Conservation (phyloP, 345 rosid genomes). For the Citrus glauca region DNA sequence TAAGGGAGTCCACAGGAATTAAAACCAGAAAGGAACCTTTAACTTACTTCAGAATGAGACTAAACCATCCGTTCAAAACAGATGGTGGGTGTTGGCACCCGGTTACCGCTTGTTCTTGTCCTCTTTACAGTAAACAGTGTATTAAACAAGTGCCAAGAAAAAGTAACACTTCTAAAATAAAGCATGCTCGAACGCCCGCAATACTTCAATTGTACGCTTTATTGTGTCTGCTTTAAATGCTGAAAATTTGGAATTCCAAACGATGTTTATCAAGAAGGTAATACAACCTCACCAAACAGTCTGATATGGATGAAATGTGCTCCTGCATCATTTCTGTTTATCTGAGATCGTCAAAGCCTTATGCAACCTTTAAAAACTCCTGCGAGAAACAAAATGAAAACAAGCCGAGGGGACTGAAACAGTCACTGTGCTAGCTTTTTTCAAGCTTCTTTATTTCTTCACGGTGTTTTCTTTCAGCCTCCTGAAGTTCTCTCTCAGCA, state of each 20-base stretch:
- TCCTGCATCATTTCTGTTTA: slow-evolving; percentile 1
- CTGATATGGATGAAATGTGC: not conserved
- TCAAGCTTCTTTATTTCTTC: slow-evolving; percentile 71
- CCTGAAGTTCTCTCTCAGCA: slow-evolving; percentile 63
- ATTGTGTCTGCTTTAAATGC: not conserved
- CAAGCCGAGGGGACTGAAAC: not conserved
- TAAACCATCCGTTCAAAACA: not conserved
- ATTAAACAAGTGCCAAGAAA: not conserved
- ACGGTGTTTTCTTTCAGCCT: slow-evolving; percentile 66
- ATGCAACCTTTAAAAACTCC: slow-evolving; percentile 10
- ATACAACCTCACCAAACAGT: slow-evolving; percentile 10
- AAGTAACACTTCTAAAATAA: not conserved
- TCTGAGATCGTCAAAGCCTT: slow-evolving; percentile 12
- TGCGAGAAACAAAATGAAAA: not conserved
- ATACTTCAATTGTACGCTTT: not conserved
- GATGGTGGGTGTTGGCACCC: not conserved
- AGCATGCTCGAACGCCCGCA: not conserved
- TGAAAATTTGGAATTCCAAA: not conserved
- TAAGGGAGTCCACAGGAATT: not conserved
- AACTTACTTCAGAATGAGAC: not conserved
- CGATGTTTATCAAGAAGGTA: not conserved
- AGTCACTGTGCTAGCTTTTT: slow-evolving; percentile 34
- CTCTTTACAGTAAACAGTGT: not conserved
- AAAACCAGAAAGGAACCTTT: not conserved
- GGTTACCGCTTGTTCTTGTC: not conserved